Percentiles rank a stretch among this genome's conserved stretches.
phyloP scores from a whole-genome alignment of 495 filamentous ascomycete species.

The Neurospora sp. region DNA sequence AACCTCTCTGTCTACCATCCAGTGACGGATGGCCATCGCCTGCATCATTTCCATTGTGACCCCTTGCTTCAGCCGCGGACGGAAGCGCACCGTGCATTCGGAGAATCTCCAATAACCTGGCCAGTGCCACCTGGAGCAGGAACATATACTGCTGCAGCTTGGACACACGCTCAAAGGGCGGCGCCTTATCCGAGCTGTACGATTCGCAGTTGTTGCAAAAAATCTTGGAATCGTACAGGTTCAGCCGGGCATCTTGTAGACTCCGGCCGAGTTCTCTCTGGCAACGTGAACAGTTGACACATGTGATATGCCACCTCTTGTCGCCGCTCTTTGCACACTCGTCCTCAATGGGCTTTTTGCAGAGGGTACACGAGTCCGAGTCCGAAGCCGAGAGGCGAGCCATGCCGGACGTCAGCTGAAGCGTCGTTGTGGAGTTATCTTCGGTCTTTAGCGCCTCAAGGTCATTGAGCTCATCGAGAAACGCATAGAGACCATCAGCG shows the following conservation, averaged over 20 bases:
- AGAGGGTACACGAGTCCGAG: slow-evolving; percentile 72
- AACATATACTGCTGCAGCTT: slow-evolving; percentile 92
- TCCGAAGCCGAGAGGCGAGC: slow-evolving; percentile 62
- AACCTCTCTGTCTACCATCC: slow-evolving; percentile 58
- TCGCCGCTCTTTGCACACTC: slow-evolving; percentile 68
- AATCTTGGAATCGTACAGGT: slow-evolving; percentile 50
- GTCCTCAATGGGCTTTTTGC: slow-evolving; percentile 85
- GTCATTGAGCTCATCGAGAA: slow-evolving; percentile 71
- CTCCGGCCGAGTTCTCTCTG: slow-evolving; percentile 57
- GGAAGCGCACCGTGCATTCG: slow-evolving; percentile 71
- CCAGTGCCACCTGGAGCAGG: slow-evolving; percentile 81
- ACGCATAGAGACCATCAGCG: slow-evolving; percentile 63
- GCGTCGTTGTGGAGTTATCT: slow-evolving; percentile 45
- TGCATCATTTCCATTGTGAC: slow-evolving; percentile 55
- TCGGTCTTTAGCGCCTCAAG: slow-evolving; percentile 62
- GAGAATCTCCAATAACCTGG: slow-evolving; percentile 78
- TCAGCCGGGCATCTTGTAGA: slow-evolving; percentile 56
- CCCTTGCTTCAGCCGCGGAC: slow-evolving; percentile 67
- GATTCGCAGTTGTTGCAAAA: slow-evolving; percentile 57
- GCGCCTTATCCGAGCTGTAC: slow-evolving; percentile 21
- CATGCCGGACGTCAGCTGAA: slow-evolving; percentile 66
- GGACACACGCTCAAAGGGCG: slow-evolving; percentile 52
- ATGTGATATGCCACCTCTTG: slow-evolving; percentile 72
- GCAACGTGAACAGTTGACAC: slow-evolving; percentile 69
- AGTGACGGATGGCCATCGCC: slow-evolving; percentile 42